Conservation (phyloP, 2,329 filamentous ascomycete species). For the Cercospora sp. region DNA sequence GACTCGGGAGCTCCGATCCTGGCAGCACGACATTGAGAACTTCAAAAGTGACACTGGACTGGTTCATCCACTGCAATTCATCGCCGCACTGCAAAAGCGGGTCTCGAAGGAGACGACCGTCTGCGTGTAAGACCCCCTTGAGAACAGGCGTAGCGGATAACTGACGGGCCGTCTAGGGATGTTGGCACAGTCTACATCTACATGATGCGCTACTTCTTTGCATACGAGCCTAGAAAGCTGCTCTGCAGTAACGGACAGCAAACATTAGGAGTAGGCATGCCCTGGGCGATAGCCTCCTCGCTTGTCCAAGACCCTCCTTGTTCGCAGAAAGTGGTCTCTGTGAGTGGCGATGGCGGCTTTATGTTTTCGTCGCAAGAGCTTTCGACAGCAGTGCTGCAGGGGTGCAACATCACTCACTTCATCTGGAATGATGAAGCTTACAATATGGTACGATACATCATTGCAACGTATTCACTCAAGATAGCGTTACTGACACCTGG, state of each 20-base stretch:
- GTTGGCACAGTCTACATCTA: slow-evolving; percentile 55
- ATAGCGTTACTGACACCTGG: neutral
- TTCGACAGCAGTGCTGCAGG: slow-evolving; percentile 49
- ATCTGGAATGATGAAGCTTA: slow-evolving; percentile 54
- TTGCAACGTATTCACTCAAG: neutral
- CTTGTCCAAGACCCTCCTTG: slow-evolving; percentile 48
- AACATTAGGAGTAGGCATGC: slow-evolving; percentile 52
- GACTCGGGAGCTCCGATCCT: slow-evolving; percentile 42
- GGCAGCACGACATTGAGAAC: slow-evolving; percentile 34
- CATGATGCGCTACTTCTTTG: slow-evolving; percentile 50
- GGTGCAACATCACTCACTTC: slow-evolving; percentile 54
- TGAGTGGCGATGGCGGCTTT: slow-evolving; percentile 53
- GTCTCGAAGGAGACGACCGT: slow-evolving; percentile 48
- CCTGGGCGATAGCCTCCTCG: slow-evolving; percentile 52
- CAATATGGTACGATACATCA: slow-evolving; percentile 45
- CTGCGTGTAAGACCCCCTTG: slow-evolving; percentile 27
- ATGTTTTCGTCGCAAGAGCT: slow-evolving; percentile 53
- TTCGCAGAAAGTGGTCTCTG: slow-evolving; percentile 47
- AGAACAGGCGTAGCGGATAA: neutral
- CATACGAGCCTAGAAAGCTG: slow-evolving; percentile 48
- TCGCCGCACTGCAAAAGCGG: slow-evolving; percentile 46
- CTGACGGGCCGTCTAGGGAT: slow-evolving; percentile 34
- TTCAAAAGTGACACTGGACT: slow-evolving; percentile 34
- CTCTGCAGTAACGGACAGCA: slow-evolving; percentile 54
- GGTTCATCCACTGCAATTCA: slow-evolving; percentile 52